A percentile compares a stretch with the other conserved stretches of the same genome.
phyloP scores from a whole-genome alignment of 2,329 filamentous ascomycete species.

The Microdochium bolleyi region DNA sequence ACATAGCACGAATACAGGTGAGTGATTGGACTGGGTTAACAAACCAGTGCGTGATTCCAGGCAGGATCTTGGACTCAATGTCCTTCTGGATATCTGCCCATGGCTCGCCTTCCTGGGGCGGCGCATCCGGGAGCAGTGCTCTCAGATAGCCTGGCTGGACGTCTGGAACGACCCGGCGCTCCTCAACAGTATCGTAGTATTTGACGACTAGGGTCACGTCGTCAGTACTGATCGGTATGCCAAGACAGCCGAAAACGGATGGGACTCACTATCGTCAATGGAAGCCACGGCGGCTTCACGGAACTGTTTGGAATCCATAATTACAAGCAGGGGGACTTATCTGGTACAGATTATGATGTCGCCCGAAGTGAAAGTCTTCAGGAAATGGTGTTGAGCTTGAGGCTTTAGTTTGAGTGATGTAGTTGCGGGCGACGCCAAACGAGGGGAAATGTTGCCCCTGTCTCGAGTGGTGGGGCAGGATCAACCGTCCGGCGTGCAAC shows the following conservation, averaged over 20 bases:
- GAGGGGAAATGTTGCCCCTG: too few species aligned
- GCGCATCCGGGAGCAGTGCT: conserved; percentile 62
- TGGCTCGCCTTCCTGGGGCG: conserved; percentile 59
- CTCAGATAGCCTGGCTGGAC: conserved; percentile 82
- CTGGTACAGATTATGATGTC: neutral
- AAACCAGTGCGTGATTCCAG: conserved; percentile 82
- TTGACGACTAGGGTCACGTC: conserved; percentile 53
- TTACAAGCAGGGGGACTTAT: neutral
- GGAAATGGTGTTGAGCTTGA: too few species aligned
- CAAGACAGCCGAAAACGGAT: neutral
- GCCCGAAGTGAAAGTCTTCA: neutral
- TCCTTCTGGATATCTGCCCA: conserved; percentile 79
- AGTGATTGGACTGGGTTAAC: conserved; percentile 5
- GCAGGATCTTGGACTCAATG: conserved; percentile 79
- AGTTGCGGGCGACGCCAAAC: too few species aligned
- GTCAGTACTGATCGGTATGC: conserved; percentile 2
- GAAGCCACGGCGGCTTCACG: conserved; percentile 66
- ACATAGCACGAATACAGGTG: neutral
- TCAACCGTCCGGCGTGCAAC: too few species aligned
- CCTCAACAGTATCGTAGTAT: conserved; percentile 71
- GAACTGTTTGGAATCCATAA: conserved; percentile 76
- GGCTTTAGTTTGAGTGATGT: too few species aligned
- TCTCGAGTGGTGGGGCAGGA: too few species aligned
- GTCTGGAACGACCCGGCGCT: conserved; percentile 64
- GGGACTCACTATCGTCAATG: conserved; percentile 69